phyloP scores from a whole-genome alignment of 192 early-diverging fungal genomes.

The Coemansia sp. region DNA sequence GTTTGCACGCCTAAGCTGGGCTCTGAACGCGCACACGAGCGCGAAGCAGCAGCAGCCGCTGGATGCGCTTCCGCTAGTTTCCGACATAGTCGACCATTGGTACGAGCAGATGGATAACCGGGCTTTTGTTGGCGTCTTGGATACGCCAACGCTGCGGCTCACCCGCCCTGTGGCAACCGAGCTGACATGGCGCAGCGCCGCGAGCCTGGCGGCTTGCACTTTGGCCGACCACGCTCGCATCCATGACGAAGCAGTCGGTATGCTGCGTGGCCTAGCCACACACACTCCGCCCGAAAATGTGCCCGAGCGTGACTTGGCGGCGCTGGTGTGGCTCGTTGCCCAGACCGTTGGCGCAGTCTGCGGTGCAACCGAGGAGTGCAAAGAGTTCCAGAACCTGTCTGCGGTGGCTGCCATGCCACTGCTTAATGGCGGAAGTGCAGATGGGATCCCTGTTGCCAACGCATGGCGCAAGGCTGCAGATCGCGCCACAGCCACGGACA shows the following conservation, averaged over 20 bases:
- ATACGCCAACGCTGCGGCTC: conserved; percentile 15
- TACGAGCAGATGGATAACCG: conserved; percentile 6
- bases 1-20: conserved; percentile 37
- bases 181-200: conserved; percentile 27
- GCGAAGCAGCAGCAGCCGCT: not conserved
- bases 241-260: conserved; percentile 7
- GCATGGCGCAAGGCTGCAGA: conserved; percentile 15
- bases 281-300: conserved; percentile 7
- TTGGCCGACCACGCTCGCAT: conserved; percentile 8
- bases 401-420: not conserved
- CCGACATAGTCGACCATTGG: conserved; percentile 33
- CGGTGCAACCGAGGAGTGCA: not conserved
- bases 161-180: conserved; percentile 37
- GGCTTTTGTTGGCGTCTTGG: not conserved
- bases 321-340: conserved; percentile 6
- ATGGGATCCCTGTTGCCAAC: not conserved
- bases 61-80: conserved; percentile 18
- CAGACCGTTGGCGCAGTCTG: not conserved
- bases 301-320: not conserved
- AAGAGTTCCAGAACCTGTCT: not conserved
- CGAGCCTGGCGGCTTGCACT: conserved; percentile 15
- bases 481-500: not conserved
- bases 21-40: conserved; percentile 15
- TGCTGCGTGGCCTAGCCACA: conserved; percentile 19
- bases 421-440: not conserved